Evolutionary conservation across 805 yeast species (phyloP), one percentile per base, ranked within the genome.

Genomic region (Brettanomyces anomalus): DNA sequence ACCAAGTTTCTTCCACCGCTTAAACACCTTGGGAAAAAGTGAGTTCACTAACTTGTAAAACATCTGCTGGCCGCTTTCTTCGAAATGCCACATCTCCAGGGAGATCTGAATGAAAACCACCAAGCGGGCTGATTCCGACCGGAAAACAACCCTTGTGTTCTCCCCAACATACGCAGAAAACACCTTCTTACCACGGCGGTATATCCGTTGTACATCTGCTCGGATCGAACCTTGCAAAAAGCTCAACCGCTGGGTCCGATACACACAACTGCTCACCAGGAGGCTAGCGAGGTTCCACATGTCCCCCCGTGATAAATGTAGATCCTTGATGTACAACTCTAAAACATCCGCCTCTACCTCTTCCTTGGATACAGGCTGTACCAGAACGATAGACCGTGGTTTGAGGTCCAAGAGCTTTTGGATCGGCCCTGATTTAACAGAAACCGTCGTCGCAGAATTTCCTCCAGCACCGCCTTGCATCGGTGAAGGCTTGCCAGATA

Each of bases 71-170:
- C 98, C 98, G 50, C 84, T 84, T 55, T 89, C 96, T 61, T 93
- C 97, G 61, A 93, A 93, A 59, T 88, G 87, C 94, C 97, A 93
- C 97, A 93, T 93, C 55, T 93, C 99, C 33, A 83, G 74, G 1
- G 97, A 85, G 47, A 89, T 77, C 57, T 93, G 98, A 40, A 93
- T 79, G 48, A 93, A 68, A 40, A 89, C 84, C 14, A 86, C 75
- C 44, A 90, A 66, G 44, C 84, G 76, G 2, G 97, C 94, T 34
- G 95, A 81, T 54, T 90, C 97, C 1, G 97, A 87, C 38, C 99
- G 72, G 58, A 85, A 90, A 0, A 88, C 85, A 24, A 93, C 65
- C 50, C 81, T 82, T 3, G 98, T 89, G 21, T 76, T 68, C 16
- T 69, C 70, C 2, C 89, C 85, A 38, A 90, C 68, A 53, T 78